A percentile compares a stretch with the other conserved stretches of the same genome.
These are phyloP conservation scores for Skeletonema potamos DNA, from an alignment of 108 stramenopile species.

Conservation along the genomic window DNA sequence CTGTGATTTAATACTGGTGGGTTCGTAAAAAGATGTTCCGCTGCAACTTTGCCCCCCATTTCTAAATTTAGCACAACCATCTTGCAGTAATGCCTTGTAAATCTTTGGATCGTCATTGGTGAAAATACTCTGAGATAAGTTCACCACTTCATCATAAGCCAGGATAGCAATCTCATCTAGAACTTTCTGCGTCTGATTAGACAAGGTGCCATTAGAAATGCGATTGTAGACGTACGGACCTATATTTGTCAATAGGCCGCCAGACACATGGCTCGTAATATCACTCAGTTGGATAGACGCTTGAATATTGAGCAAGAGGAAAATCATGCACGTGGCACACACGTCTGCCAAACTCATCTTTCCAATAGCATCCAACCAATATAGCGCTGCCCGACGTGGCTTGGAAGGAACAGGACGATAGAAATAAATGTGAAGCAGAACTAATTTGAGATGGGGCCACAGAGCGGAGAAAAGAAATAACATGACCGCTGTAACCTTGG, in stretches of 20 bases:
- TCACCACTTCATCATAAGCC: slow-evolving; percentile 7
- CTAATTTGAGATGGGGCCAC: neutral
- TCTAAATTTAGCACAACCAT: slow-evolving; percentile 5
- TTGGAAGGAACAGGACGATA: neutral
- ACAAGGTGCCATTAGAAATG: slow-evolving; percentile 1
- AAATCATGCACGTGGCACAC: slow-evolving; percentile 12
- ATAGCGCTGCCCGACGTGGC: slow-evolving; percentile 1
- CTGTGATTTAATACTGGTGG: neutral
- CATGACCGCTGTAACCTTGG: neutral
- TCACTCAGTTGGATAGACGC: neutral
- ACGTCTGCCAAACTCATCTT: slow-evolving; percentile 16
- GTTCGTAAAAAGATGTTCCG: slow-evolving; percentile 15
- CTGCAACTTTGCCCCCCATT: slow-evolving; percentile 3
- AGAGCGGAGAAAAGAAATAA: neutral
- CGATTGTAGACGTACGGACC: neutral
- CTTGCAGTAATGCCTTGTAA: neutral
- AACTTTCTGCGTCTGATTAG: neutral
- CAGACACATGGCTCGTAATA: neutral
- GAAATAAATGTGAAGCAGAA: neutral
- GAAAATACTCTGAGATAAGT: slow-evolving; percentile 14
- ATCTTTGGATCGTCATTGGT: slow-evolving; percentile 10
- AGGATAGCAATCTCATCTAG: neutral
- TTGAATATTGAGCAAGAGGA: slow-evolving; percentile 5
- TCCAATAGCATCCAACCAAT: slow-evolving; percentile 14
- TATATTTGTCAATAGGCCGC: slow-evolving; percentile 3